A percentile compares a stretch with the other conserved stretches of the same genome.
These are phyloP conservation scores for Polygonum maritimum DNA, from an alignment of 148 eudicot genomes.

Conservation along the genomic window DNA sequence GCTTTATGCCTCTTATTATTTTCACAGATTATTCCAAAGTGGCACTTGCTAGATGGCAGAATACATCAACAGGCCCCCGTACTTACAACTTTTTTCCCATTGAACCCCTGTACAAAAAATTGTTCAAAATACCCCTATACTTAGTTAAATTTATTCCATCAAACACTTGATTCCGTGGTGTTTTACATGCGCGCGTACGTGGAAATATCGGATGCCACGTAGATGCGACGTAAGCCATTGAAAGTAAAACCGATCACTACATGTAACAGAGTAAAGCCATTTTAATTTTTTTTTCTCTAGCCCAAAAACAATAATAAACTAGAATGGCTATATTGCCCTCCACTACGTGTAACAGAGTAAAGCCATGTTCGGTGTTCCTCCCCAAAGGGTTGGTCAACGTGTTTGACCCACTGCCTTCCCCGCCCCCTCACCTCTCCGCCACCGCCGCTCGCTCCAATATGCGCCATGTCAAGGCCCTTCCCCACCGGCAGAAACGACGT, in stretches of 20 bases:
- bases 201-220: too few species aligned
- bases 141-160: too few species aligned
- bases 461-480: slow-evolving; percentile 64
- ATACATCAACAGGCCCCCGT: slow-evolving; percentile 85
- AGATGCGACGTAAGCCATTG: too few species aligned
- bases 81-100: too few species aligned
- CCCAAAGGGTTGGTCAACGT: slow-evolving; percentile 44
- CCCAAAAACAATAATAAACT: neutral
- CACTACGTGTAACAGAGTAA: too few species aligned
- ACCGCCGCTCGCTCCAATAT: slow-evolving; percentile 41
- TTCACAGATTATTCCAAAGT: slow-evolving; percentile 73
- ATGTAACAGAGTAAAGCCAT: too few species aligned
- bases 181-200: too few species aligned
- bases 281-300: neutral
- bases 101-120: too few species aligned
- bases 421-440: neutral
- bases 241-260: too few species aligned
- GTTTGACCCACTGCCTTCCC: slow-evolving; percentile 49
- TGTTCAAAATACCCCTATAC: too few species aligned
- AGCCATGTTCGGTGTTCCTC: slow-evolving; percentile 68
- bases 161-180: too few species aligned
- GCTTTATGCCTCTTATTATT: neutral
- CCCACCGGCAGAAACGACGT: slow-evolving; percentile 74
- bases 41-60: slow-evolving; percentile 91
- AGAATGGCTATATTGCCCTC: neutral